These are phyloP conservation scores for Schrenkiella parvula DNA, from an alignment of 345 rosid species.

Conservation along the genomic window DNA sequence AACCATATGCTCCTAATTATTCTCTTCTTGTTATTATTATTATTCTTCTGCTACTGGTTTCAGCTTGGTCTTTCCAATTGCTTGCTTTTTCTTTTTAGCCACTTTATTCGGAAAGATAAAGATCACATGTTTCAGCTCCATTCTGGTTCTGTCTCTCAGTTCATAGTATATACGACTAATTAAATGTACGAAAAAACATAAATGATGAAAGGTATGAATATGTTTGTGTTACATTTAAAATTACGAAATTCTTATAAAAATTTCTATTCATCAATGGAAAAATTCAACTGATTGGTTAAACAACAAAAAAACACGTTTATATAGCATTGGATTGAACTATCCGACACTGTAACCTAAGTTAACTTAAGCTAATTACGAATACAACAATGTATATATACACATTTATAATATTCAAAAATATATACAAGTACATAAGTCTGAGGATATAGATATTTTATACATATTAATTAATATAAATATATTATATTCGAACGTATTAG, in stretches of 20 bases:
- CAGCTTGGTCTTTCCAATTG: conserved; percentile 20
- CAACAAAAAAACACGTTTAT: background rate
- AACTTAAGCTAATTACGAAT: background rate
- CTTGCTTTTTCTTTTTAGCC: conserved; percentile 22
- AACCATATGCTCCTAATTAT: conserved; percentile 24
- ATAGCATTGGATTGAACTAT: background rate
- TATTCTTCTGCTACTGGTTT: conserved; percentile 23
- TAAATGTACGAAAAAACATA: background rate
- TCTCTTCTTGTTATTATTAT: background rate
- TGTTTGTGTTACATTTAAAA: conserved; percentile 2
- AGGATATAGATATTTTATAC: background rate
- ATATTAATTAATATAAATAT: background rate
- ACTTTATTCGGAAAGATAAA: conserved; percentile 38
- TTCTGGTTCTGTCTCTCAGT: conserved; percentile 22
- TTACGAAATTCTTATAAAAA: background rate
- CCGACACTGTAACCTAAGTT: background rate
- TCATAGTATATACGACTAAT: background rate
- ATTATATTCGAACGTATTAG: too few relatives aligned
- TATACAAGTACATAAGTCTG: background rate
- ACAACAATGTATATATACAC: background rate
- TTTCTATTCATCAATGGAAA: background rate
- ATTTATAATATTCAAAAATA: background rate
- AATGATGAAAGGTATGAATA: background rate
- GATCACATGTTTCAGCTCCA: conserved; percentile 34
- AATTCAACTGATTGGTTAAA: background rate